phyloP scores from a whole-genome alignment of 306 rosid genomes.

The Aeschynomene evenia region DNA sequence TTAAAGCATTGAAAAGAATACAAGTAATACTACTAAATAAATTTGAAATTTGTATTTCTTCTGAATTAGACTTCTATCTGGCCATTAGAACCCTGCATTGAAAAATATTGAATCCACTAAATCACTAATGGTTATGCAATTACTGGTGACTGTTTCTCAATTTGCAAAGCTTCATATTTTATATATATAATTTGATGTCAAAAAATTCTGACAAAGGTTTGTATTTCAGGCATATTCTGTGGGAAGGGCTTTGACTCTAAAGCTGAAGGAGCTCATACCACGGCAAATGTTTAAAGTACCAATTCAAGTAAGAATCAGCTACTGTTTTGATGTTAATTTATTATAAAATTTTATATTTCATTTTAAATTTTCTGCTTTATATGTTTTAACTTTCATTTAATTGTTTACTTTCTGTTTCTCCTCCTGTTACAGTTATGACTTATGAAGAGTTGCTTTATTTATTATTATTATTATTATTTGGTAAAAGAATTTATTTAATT shows the following conservation, averaged over 20 bases:
- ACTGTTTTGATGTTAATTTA: conserved; percentile 9
- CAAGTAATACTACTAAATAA: not conserved
- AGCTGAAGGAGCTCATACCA: conserved; percentile 95
- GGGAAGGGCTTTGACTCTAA: conserved; percentile 90
- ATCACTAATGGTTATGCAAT: not conserved
- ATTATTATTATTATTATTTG: not conserved
- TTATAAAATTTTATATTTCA: not conserved
- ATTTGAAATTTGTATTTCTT: not conserved
- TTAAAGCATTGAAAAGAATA: conserved; percentile 12
- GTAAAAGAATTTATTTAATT: not conserved
- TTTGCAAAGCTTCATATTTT: not conserved
- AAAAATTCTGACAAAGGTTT: conserved; percentile 15
- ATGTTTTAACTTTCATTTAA: not conserved
- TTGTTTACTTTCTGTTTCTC: conserved; percentile 8
- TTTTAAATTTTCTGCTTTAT: conserved; percentile 19
- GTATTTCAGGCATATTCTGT: conserved; percentile 77
- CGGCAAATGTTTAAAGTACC: conserved; percentile 97
- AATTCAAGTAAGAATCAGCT: conserved; percentile 61
- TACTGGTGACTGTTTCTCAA: not conserved
- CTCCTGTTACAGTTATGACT: not conserved
- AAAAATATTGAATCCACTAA: not conserved
- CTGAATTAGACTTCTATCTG: not conserved
- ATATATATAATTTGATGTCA: not conserved
- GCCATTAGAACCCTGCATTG: not conserved
- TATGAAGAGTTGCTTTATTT: conserved; percentile 6